Percentiles rank a stretch among this genome's conserved stretches.
These are phyloP conservation scores for Rhizophagus clarus DNA, from an alignment of 192 early-diverging fungal genomes.

Conservation along the genomic window DNA sequence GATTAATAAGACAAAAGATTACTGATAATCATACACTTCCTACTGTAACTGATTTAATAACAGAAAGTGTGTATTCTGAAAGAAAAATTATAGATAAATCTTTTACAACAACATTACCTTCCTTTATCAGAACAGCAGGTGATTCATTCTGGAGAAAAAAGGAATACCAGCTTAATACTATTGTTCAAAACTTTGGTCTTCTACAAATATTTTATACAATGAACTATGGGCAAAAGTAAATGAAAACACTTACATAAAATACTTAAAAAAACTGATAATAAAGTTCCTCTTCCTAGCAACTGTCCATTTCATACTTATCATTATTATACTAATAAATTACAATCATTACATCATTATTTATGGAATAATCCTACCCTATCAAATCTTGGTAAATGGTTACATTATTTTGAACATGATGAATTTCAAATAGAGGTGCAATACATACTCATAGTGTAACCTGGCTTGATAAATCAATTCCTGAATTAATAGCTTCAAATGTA, in stretches of 20 bases:
- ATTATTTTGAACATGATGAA: slow-evolving; percentile 21
- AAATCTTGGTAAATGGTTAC: too few species aligned
- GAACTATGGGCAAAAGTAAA: neutral
- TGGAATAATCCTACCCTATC: too few species aligned
- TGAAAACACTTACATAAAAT: slow-evolving; percentile 5
- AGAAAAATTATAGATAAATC: too few species aligned
- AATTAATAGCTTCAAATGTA: neutral
- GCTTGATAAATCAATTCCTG: neutral
- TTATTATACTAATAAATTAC: too few species aligned
- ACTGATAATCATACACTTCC: too few species aligned
- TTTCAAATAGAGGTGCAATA: slow-evolving; percentile 14
- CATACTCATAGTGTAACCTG: slow-evolving; percentile 5
- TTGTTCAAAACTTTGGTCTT: neutral
- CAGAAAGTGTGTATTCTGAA: too few species aligned
- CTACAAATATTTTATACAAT: slow-evolving; percentile 3
- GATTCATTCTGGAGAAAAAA: slow-evolving; percentile 9
- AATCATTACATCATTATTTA: too few species aligned
- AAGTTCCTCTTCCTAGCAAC: neutral
- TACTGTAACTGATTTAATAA: too few species aligned
- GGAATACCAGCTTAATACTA: slow-evolving; percentile 6
- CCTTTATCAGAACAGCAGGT: neutral
- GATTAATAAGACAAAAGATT: too few species aligned
- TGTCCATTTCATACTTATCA: neutral
- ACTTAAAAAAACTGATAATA: slow-evolving; percentile 3
- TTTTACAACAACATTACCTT: neutral